These are phyloP conservation scores for Cucumis melo DNA, from an alignment of 306 rosid genomes.

Conservation along the genomic window DNA sequence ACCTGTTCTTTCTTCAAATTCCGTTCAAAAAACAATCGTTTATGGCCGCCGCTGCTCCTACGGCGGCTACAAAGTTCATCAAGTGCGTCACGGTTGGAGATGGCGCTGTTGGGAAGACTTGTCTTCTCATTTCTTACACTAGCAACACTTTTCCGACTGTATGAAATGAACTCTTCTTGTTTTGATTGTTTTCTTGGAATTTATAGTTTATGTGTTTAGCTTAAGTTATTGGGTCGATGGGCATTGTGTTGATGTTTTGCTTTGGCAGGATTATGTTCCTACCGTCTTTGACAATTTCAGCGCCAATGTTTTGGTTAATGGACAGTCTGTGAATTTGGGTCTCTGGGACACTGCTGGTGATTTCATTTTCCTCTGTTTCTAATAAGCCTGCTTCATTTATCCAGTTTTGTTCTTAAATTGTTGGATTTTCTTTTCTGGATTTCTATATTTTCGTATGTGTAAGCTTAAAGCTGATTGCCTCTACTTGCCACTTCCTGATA, in stretches of 20 bases:
- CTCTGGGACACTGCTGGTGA: conserved; percentile 60
- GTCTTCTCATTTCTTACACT: conserved; percentile 34
- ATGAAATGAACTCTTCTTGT: neutral
- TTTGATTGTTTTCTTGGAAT: neutral
- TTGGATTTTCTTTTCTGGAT: neutral
- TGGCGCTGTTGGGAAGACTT: conserved; percentile 37
- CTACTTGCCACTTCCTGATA: neutral
- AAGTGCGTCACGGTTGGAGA: conserved; percentile 35
- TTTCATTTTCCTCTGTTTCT: neutral
- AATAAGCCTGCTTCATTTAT: neutral
- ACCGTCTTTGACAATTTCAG: conserved; percentile 50
- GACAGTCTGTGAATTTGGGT: conserved; percentile 37
- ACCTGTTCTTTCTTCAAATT: neutral
- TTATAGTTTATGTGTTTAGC: neutral
- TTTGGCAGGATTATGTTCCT: conserved; percentile 43
- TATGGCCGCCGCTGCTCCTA: neutral
- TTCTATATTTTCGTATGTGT: neutral
- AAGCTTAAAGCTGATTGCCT: neutral
- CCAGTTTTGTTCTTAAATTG: neutral
- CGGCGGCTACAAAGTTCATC: conserved; percentile 21
- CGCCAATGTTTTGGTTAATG: conserved; percentile 37
- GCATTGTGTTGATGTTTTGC: neutral
- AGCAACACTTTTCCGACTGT: conserved; percentile 36
- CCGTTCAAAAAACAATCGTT: neutral
- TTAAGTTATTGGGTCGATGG: too few relatives aligned